Evolutionary conservation across 2,329 filamentous ascomycete species (phyloP).

Genomic region (Ceratocystis harringtonii): DNA sequence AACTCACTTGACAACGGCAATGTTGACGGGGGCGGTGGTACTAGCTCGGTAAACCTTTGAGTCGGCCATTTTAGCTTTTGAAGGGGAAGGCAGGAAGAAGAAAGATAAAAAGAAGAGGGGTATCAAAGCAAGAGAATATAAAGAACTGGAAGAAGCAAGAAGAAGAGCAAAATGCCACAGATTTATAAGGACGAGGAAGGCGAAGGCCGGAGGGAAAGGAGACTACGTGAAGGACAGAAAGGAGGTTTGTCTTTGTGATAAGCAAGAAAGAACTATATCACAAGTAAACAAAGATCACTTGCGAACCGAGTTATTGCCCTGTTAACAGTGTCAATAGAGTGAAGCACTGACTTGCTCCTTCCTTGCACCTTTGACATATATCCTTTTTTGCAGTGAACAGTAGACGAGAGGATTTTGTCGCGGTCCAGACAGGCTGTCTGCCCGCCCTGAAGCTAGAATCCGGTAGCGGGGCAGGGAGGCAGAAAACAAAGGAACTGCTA

Average conservation of each 20-base stretch:
- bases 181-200: background rate
- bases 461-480: background rate
- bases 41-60: conserved; percentile 68
- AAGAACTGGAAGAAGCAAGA: background rate
- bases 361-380: background rate
- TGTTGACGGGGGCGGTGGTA: conserved; percentile 95
- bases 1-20: conserved; percentile 82
- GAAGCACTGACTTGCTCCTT: conserved; percentile 1
- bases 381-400: background rate
- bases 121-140: background rate
- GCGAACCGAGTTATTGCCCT: background rate
- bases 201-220: background rate
- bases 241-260: background rate
- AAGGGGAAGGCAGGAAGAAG: background rate
- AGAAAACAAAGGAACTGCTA: background rate
- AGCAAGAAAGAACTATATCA: background rate
- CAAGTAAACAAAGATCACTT: background rate
- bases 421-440: background rate
- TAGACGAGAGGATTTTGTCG: background rate
- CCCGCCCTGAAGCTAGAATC: background rate
- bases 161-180: background rate
- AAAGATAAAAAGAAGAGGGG: background rate
- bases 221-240: background rate
- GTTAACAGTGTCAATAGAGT: background rate
- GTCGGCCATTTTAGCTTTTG: conserved; percentile 29